These are phyloP conservation scores for Begonia fuchsioides DNA, from an alignment of 306 rosid genomes.

Conservation along the genomic window DNA sequence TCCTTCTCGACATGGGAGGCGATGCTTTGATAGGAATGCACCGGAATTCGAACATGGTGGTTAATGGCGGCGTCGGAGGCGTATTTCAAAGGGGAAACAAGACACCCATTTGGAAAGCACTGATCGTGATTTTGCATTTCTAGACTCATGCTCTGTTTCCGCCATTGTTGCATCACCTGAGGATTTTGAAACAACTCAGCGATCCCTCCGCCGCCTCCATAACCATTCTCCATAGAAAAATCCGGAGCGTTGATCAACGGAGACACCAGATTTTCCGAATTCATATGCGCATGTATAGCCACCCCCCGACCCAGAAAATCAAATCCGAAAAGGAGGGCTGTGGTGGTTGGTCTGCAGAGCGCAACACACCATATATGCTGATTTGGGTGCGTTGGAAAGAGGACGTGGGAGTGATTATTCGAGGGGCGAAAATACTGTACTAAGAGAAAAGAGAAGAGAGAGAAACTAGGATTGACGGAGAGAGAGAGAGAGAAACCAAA, in stretches of 20 bases:
- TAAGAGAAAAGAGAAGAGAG: conserved; percentile 3
- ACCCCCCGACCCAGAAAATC: conserved; percentile 9
- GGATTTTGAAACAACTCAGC: conserved; percentile 17
- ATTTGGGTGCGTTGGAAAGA: conserved; percentile 10
- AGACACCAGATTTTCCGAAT: conserved; percentile 20
- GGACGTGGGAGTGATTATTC: not conserved
- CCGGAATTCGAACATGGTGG: not conserved
- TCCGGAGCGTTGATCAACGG: conserved; percentile 20
- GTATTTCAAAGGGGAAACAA: conserved; percentile 10
- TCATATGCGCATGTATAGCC: conserved; percentile 58
- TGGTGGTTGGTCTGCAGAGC: not conserved
- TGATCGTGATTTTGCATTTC: conserved; percentile 11
- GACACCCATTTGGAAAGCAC: conserved; percentile 3
- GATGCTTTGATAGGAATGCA: conserved; percentile 12
- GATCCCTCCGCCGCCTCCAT: conserved; percentile 5
- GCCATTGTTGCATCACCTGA: conserved; percentile 20
- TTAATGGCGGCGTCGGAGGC: not conserved
- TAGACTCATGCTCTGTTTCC: conserved; percentile 1
- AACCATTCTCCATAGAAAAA: conserved; percentile 11
- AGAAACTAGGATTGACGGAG: conserved; percentile 7
- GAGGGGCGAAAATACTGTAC: no score
- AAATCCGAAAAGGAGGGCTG: not conserved
- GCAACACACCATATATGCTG: not conserved
- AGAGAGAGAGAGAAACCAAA: not conserved
- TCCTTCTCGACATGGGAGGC: conserved; percentile 28